Conservation (phyloP, 306 rosid species). For the Lathyrus sativus region DNA sequence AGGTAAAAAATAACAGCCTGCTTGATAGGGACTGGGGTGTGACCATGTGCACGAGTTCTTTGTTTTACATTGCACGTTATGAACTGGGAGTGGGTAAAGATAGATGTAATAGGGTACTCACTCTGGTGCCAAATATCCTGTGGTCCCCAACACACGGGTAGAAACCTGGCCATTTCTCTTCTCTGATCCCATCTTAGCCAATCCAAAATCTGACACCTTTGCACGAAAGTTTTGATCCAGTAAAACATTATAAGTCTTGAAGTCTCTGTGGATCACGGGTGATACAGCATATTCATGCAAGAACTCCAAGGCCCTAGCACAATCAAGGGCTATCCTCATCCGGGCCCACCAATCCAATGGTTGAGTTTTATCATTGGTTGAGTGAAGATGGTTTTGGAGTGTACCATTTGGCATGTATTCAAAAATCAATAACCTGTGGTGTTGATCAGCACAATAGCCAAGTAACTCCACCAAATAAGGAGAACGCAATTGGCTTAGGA, state of each 20-base stretch:
- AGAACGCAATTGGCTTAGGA: slow-evolving; percentile 73
- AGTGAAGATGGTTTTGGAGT: slow-evolving; percentile 74
- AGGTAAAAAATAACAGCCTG: slow-evolving; percentile 45
- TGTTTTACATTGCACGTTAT: slow-evolving; percentile 36
- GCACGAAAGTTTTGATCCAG: slow-evolving; percentile 80
- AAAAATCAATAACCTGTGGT: slow-evolving; percentile 79
- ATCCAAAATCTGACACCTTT: slow-evolving; percentile 81
- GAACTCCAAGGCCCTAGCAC: slow-evolving; percentile 86
- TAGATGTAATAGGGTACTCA: slow-evolving; percentile 44
- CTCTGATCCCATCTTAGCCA: slow-evolving; percentile 89
- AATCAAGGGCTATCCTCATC: slow-evolving; percentile 93
- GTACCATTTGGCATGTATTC: slow-evolving; percentile 78
- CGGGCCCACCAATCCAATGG: slow-evolving; percentile 90
- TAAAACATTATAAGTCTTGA: slow-evolving; percentile 75
- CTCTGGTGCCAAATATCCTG: slow-evolving; percentile 99
- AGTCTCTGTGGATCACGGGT: slow-evolving; percentile 88
- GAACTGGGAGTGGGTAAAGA: slow-evolving; percentile 32
- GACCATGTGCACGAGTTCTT: slow-evolving; percentile 53
- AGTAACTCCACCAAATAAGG: slow-evolving; percentile 82
- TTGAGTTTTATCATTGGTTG: slow-evolving; percentile 38
- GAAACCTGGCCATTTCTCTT: slow-evolving; percentile 85
- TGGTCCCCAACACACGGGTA: slow-evolving; percentile 87
- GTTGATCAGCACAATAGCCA: slow-evolving; percentile 97
- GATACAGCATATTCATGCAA: slow-evolving; percentile 80
- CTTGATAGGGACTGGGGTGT: slow-evolving; percentile 47